Evolutionary conservation across 306 rosid genomes (phyloP), one percentile per base, ranked within the genome.

Genomic region (Trifolium repens): DNA sequence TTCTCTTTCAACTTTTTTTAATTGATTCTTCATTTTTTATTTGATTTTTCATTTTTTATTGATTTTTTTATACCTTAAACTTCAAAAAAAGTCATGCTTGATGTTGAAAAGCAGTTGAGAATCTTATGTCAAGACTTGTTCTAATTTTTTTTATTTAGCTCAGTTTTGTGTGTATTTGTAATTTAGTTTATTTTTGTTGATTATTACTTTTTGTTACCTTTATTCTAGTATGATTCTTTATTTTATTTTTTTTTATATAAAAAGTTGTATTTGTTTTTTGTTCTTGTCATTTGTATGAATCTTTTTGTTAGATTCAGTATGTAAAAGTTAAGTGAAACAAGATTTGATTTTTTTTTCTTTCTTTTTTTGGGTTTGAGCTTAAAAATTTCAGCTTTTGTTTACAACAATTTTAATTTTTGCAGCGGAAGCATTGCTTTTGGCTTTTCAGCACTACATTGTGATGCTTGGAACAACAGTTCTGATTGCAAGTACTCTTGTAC

Each of bases 381-480:
- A 61, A 61, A 61, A 61, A 34, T 15, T 15, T 39, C 64, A 65
- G n/a, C 19, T 64, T 82, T 63, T 30, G 64, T 64, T 58, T 43
- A 14, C 44, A 26, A 69, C 1, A 43, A 11, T 19, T n/a, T 69
- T 30, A 22, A 22, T 7, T 75, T 60, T 85, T 53, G 68, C 96
- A 94, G 98, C 87, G 8, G 94, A 86, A 73, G 83, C 97, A 6
- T 40, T 82, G 63, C 49, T 88, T 42, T 85, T 96, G 82, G 99
- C 85, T 30, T 96, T 96, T 78, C 99, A 96, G 83, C 99, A 96
- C 79, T 90, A 96, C 83, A 84, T 96, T 71, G 99, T 96, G 80
- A 91, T 92, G 98, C 99, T 96, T 57, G 99, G 98, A 53, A 84
- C 97, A 19, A 88, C 89, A 2, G 99, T 96, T 80, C 52, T 96